These are phyloP conservation scores for Knufia petricola DNA, from an alignment of 2,329 filamentous ascomycete genomes.

Conservation along the genomic window DNA sequence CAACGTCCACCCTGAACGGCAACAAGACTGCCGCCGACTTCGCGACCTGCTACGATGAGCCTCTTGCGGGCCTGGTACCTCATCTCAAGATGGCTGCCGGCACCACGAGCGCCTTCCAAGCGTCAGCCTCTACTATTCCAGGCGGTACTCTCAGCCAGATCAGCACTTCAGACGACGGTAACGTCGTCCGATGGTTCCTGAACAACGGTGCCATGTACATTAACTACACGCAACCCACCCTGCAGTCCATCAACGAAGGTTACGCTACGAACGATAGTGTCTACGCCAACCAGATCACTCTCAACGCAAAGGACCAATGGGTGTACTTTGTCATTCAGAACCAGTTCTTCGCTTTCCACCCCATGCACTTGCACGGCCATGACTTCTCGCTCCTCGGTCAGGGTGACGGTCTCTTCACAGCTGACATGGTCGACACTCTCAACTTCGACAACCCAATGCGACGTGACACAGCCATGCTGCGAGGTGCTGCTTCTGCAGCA, in stretches of 20 bases:
- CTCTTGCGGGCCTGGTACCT: constrained; percentile 22
- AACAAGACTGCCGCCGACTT: constrained; percentile 24
- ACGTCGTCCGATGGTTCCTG: constrained; percentile 27
- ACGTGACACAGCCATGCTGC: constrained; percentile 58
- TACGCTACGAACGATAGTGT: background rate
- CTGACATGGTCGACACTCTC: constrained; percentile 47
- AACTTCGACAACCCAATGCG: constrained; percentile 54
- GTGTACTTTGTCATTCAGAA: constrained; percentile 17
- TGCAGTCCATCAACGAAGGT: constrained; percentile 15
- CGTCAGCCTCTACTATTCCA: constrained; percentile 19
- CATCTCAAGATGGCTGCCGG: constrained; percentile 20
- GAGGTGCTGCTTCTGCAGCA: constrained; percentile 36
- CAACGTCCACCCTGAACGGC: constrained; percentile 21
- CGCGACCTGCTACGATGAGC: constrained; percentile 23
- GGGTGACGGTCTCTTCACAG: constrained; percentile 34
- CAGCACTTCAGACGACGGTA: constrained; percentile 19
- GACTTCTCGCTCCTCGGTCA: constrained; percentile 44
- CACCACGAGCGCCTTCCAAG: constrained; percentile 22
- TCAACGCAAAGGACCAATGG: constrained; percentile 5
- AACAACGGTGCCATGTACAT: constrained; percentile 28
- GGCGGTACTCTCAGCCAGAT: constrained; percentile 18
- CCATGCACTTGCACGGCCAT: constrained; percentile 29
- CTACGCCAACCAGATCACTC: constrained; percentile 4
- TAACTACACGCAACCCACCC: constrained; percentile 26
- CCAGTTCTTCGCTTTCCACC: constrained; percentile 27